Evolutionary conservation across 2,329 filamentous ascomycete genomes (phyloP).

Genomic region (Claviceps sp.): DNA sequence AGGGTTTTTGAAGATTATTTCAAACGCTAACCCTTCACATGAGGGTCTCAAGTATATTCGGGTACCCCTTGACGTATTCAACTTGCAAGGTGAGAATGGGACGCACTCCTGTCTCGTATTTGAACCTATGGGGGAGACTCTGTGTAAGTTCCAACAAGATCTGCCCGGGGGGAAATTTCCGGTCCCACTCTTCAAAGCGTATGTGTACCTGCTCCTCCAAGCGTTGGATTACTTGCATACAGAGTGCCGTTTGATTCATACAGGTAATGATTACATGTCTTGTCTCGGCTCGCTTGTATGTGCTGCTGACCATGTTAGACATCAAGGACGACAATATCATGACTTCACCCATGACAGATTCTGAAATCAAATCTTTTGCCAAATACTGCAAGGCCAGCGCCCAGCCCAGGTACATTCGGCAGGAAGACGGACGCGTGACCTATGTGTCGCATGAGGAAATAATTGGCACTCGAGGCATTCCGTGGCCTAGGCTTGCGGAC

Average conservation of each 20-base stretch:
- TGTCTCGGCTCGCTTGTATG: too few relatives aligned
- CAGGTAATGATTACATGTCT: too few relatives aligned
- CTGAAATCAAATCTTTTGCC: too few relatives aligned
- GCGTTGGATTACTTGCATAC: too few relatives aligned
- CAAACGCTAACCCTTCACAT: conserved; percentile 8
- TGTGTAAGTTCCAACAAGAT: conserved; percentile 8
- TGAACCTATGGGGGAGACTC: conserved; percentile 11
- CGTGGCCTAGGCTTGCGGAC: not conserved
- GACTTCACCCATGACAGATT: not conserved
- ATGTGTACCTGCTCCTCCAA: conserved; percentile 6
- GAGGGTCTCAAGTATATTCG: conserved; percentile 7
- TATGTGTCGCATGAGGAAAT: too few relatives aligned
- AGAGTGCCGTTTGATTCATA: too few relatives aligned
- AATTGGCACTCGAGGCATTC: too few relatives aligned
- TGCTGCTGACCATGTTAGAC: not conserved
- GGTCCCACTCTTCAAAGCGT: conserved; percentile 8
- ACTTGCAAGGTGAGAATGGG: conserved; percentile 6
- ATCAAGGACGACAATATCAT: conserved; percentile 9
- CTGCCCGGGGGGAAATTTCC: conserved; percentile 7
- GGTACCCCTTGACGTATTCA: conserved; percentile 8
- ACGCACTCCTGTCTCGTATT: conserved; percentile 12
- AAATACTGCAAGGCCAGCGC: not conserved
- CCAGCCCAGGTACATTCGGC: not conserved
- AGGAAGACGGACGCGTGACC: not conserved
- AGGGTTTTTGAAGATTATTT: conserved; percentile 6